Percentiles rank a stretch among this genome's conserved stretches.
Evolutionary conservation across 1,139 yeast genomes (phyloP).

Genomic region (Debaryomyces coudertii): DNA sequence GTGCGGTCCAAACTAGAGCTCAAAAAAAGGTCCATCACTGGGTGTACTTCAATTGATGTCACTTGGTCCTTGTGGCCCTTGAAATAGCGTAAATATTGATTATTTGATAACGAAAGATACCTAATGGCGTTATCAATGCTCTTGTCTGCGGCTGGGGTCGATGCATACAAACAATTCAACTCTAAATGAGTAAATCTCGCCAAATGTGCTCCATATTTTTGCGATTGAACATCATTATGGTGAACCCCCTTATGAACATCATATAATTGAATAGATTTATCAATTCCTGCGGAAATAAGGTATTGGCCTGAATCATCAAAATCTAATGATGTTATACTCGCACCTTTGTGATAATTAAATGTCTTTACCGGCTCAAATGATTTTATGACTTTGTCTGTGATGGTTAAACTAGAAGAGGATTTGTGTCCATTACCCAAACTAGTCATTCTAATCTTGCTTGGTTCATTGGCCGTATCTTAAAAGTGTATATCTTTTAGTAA

Average conservation of each 20-base stretch:
- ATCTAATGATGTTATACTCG: slow-evolving; percentile 76
- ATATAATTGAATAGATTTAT: slow-evolving; percentile 82
- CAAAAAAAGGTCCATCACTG: slow-evolving; percentile 66
- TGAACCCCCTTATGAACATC: slow-evolving; percentile 75
- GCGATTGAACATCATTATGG: slow-evolving; percentile 69
- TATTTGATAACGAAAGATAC: slow-evolving; percentile 75
- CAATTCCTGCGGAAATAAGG: slow-evolving; percentile 76
- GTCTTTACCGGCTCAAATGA: slow-evolving; percentile 60
- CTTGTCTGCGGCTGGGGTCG: slow-evolving; percentile 52
- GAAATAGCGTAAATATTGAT: slow-evolving; percentile 81
- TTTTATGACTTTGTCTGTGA: slow-evolving; percentile 47
- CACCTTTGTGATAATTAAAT: slow-evolving; percentile 58
- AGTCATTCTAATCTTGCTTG: slow-evolving; percentile 10
- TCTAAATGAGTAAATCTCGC: slow-evolving; percentile 84
- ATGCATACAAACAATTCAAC: slow-evolving; percentile 76
- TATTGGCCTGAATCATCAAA: slow-evolving; percentile 86
- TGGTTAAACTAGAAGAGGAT: slow-evolving; percentile 19
- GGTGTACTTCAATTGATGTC: slow-evolving; percentile 71
- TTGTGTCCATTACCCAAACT: slow-evolving; percentile 9
- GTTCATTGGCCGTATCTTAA: not conserved
- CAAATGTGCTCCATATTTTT: slow-evolving; percentile 89
- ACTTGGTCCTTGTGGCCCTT: slow-evolving; percentile 84
- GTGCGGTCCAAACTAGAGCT: slow-evolving; percentile 78
- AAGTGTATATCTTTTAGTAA: not conserved
- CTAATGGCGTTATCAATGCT: slow-evolving; percentile 69